Evolutionary conservation across 306 rosid genomes (phyloP), one percentile per base, ranked within the genome.

Genomic region (Fragaria nilgerrensis): DNA sequence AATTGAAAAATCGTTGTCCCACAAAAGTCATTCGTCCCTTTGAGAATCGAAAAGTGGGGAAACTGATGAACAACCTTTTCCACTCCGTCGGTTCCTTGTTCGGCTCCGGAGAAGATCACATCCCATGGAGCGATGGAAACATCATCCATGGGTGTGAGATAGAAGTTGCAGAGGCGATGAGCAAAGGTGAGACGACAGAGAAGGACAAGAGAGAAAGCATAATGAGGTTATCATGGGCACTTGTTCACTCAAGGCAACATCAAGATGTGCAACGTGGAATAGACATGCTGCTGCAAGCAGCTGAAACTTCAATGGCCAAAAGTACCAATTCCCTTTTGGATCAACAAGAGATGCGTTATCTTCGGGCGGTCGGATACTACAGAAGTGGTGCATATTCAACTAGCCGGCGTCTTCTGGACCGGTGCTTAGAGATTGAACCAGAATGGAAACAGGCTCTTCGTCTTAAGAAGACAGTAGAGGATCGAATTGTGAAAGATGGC

Each of bases 161-260:
- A 86, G 97, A 95, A 77, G 89, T 90, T 79, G 90, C 84, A 6
- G 93, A 88, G 81, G 92, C 83, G 9, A 25, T 59, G 63, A 29
- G 82, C 75, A 75, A 80, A 36, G 89, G 85, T 3, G 92, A 80
- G 55, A 77, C 87, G 19, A 61, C 17, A 1, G 86, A 88, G 68
- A 95, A 90, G 75, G 87, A 83, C 43, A 86, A 79, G 84, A 83
- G 79, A 52, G 97, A 90, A 77, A 86, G 97, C 82, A 89, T 92
- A 66, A 88, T 92, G 97, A 87, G 97, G 84, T 75, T 95, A 83
- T 92, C 97, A 5, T 95, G 97, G 97, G 97, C 98, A 17, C 97
- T 95, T 53, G 97, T 95, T 67, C 97, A 95, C 86, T 95, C 96
- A 41, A 88, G 86, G 91, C 87, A 89, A 70, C 81, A 86, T 3